A percentile compares a stretch with the other conserved stretches of the same genome.
These are phyloP conservation scores for Solanum corneliomulleri DNA, from an alignment of 257 asterid species.

Conservation along the genomic window DNA sequence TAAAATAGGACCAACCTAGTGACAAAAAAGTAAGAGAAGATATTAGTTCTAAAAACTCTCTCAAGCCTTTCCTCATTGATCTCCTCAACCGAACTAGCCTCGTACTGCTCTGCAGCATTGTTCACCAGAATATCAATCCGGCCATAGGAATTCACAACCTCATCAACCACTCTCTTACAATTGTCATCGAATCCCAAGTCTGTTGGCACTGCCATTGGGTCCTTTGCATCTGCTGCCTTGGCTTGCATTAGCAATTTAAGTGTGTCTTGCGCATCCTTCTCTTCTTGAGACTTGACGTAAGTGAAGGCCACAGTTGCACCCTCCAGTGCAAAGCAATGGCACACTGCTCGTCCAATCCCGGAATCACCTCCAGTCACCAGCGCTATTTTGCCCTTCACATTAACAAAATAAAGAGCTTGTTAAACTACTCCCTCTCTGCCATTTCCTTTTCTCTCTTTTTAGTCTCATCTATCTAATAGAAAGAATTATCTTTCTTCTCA, in stretches of 20 bases:
- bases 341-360: constrained; percentile 67
- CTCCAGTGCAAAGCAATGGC: constrained; percentile 47
- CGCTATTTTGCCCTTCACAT: constrained; percentile 54
- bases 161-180: constrained; percentile 51
- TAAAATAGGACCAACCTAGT: constrained; percentile 17
- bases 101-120: constrained; percentile 67
- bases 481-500: not conserved
- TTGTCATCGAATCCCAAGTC: constrained; percentile 63
- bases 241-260: constrained; percentile 28
- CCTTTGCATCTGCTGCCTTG: constrained; percentile 34
- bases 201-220: constrained; percentile 46
- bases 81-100: constrained; percentile 39
- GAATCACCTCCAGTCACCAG: constrained; percentile 72
- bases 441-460: not conserved
- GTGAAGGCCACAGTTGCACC: constrained; percentile 79
- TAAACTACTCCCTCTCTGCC: not conserved
- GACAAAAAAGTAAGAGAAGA: constrained; percentile 39
- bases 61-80: constrained; percentile 56
- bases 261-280: constrained; percentile 58
- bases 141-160: constrained; percentile 37
- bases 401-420: not conserved
- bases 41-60: constrained; percentile 61
- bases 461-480: no score
- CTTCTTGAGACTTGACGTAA: constrained; percentile 57
- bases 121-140: constrained; percentile 55